Percentiles rank a stretch among this genome's conserved stretches.
These are phyloP conservation scores for Skeletonema potamos DNA, from an alignment of 108 stramenopile species.

Conservation along the genomic window DNA sequence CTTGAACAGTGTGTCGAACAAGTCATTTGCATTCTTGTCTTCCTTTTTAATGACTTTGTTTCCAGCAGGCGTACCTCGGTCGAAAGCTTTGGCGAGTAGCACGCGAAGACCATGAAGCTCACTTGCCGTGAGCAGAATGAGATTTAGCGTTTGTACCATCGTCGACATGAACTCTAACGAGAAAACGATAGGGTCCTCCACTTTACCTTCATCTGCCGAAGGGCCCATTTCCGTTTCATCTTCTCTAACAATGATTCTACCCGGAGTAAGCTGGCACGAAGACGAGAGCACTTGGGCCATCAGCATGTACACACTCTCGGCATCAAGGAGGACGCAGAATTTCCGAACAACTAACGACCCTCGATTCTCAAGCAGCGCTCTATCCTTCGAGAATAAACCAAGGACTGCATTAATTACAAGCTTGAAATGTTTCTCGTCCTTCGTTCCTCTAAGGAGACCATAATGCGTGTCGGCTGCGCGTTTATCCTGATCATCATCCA, in stretches of 20 bases:
- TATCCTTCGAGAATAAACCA: constrained; percentile 85
- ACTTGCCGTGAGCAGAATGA: constrained; percentile 94
- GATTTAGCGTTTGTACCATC: constrained; percentile 97
- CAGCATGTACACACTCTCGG: constrained; percentile 91
- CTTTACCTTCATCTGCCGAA: constrained; percentile 32
- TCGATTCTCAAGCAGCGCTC: constrained; percentile 90
- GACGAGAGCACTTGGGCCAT: constrained; percentile 82
- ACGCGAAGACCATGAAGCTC: constrained; percentile 91
- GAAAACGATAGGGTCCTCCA: constrained; percentile 31
- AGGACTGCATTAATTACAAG: constrained; percentile 93
- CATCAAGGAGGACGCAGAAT: constrained; percentile 92
- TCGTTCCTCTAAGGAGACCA: constrained; percentile 37
- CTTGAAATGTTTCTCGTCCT: constrained; percentile 83
- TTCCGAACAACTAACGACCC: constrained; percentile 96
- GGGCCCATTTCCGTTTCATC: constrained; percentile 21
- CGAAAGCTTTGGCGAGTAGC: constrained; percentile 58
- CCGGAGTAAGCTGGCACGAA: constrained; percentile 44
- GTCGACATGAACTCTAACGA: constrained; percentile 91
- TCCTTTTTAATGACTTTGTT: neutral
- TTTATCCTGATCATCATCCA: constrained; percentile 36
- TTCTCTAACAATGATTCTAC: neutral
- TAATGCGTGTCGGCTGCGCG: constrained; percentile 16
- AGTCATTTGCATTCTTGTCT: constrained; percentile 47
- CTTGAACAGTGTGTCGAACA: constrained; percentile 86
- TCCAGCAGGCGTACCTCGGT: neutral